Percentiles rank a stretch among this genome's conserved stretches.
These are phyloP conservation scores for Phytophthora sp. DNA, from an alignment of 352 stramenopile genomes.

Conservation along the genomic window DNA sequence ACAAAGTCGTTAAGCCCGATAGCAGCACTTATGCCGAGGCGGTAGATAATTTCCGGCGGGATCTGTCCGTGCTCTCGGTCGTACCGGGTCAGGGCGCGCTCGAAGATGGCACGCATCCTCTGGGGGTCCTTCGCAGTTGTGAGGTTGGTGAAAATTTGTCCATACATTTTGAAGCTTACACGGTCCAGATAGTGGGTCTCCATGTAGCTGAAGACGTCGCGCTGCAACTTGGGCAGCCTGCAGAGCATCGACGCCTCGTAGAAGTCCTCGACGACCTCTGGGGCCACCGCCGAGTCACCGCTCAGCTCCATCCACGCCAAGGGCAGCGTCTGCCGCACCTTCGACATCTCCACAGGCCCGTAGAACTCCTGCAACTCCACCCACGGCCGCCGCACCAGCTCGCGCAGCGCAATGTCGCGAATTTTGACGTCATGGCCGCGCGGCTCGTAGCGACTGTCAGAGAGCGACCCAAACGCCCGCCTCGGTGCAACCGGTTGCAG, in stretches of 20 bases:
- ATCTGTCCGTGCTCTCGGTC: slow-evolving; percentile 23
- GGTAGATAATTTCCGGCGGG: slow-evolving; percentile 64
- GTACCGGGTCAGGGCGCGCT: slow-evolving; percentile 34
- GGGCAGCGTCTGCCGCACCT: slow-evolving; percentile 32
- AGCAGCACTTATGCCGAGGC: slow-evolving; percentile 55
- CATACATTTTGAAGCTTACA: slow-evolving; percentile 48
- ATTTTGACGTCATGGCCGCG: slow-evolving; percentile 22
- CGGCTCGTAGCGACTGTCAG: neutral
- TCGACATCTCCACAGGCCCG: slow-evolving; percentile 26
- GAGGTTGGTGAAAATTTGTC: slow-evolving; percentile 51
- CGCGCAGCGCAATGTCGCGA: slow-evolving; percentile 29
- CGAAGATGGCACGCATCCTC: slow-evolving; percentile 37
- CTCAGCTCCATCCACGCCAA: slow-evolving; percentile 32
- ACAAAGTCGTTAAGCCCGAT: slow-evolving; percentile 42
- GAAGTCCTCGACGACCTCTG: slow-evolving; percentile 36
- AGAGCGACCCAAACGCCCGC: slow-evolving; percentile 10
- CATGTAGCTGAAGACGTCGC: slow-evolving; percentile 48
- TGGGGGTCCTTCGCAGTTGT: slow-evolving; percentile 18
- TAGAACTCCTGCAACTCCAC: slow-evolving; percentile 33
- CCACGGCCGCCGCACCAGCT: slow-evolving; percentile 38
- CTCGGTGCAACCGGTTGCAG: neutral
- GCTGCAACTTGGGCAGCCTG: slow-evolving; percentile 35
- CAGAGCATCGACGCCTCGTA: slow-evolving; percentile 37
- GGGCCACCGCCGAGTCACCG: slow-evolving; percentile 10
- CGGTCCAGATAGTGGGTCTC: slow-evolving; percentile 35